These are phyloP conservation scores for Pythium inflatum DNA, from an alignment of 352 stramenopile species.

Conservation along the genomic window DNA sequence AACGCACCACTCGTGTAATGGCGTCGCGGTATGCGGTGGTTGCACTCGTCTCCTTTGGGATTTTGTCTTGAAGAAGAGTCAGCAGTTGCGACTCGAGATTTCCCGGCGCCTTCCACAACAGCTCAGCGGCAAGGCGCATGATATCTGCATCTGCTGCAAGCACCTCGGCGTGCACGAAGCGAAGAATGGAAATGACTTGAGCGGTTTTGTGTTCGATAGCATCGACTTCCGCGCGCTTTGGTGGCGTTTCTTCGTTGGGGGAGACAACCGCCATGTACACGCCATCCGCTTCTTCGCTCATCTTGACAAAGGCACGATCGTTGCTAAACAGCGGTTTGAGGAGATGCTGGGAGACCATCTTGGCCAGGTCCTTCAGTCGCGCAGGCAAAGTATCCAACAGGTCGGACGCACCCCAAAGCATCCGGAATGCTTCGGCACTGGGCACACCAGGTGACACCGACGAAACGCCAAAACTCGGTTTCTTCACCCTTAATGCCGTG, in stretches of 20 bases:
- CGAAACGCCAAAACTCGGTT: constrained; percentile 9
- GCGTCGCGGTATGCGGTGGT: constrained; percentile 57
- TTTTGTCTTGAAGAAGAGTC: constrained; percentile 65
- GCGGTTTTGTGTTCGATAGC: constrained; percentile 28
- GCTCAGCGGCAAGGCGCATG: constrained; percentile 54
- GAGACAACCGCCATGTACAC: constrained; percentile 33
- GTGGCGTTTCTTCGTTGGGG: neutral
- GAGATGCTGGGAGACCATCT: constrained; percentile 48
- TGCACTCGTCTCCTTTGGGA: constrained; percentile 59
- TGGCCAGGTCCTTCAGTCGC: constrained; percentile 62
- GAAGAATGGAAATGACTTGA: constrained; percentile 53
- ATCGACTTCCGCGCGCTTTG: constrained; percentile 17
- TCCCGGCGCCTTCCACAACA: constrained; percentile 75
- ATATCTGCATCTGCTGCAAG: constrained; percentile 46
- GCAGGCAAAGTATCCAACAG: constrained; percentile 46
- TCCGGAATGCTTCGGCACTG: constrained; percentile 5
- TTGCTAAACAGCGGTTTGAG: constrained; percentile 56
- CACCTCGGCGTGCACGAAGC: constrained; percentile 61
- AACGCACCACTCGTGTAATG: constrained; percentile 41
- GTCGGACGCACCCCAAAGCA: constrained; percentile 68
- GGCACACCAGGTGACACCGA: neutral
- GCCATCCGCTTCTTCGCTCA: constrained; percentile 34
- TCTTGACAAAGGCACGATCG: constrained; percentile 25
- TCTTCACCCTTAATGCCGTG: constrained; percentile 36
- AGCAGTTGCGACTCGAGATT: constrained; percentile 73